Evolutionary conservation across 1,284 basidiomycete species (phyloP), one percentile per base, ranked within the genome.

Genomic region (Leccinum subrobustum): DNA sequence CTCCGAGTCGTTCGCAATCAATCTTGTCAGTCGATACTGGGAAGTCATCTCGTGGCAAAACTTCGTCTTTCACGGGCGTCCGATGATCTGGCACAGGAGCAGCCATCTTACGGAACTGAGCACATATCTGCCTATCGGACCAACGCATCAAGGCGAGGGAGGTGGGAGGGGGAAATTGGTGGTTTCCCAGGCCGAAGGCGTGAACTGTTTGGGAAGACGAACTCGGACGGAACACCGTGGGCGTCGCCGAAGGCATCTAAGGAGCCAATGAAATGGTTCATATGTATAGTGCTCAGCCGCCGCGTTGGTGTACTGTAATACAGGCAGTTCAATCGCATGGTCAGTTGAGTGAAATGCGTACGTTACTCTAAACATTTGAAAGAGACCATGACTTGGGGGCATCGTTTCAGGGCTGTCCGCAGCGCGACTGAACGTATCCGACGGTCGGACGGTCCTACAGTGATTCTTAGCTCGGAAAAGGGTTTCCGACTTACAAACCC

Each of bases 121-220:
- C 20, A 14, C 20, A 23, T 18, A 61, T 47, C 4, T 33, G 51
- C 33, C 58, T 60, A 37, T 60, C 63, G 16, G 52, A 42, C 3
- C 53, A 53, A 35, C 14, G 56, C 59, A 60, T 60, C 31, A 20
- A 23, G 37, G n/a, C 12, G 50, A 27, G 31, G 47, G 63, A 54
- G 20, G 55, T 48, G 61, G 39, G 39, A 23, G 7, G 14, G 8
- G 11, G 12, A 16, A 12, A 9, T 0, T 12, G 9, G 44, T 12
- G 9, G 18, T 20, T 47, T 47, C 44, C 44, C 44, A 47, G 44
- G 44, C 18, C 18, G 44, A 47, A 47, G 18, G 18, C 1, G 11
- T 47, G 42, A 44, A 20, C 18, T 11, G 39, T 18, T 42, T 18
- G 33, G 33, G 33, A 6, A 39, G 37, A 20, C 9, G 42, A 11